Base-by-base conservation (phyloP, 2,329 filamentous ascomycete species). In the Bipolaris sorokiniana region DNA sequence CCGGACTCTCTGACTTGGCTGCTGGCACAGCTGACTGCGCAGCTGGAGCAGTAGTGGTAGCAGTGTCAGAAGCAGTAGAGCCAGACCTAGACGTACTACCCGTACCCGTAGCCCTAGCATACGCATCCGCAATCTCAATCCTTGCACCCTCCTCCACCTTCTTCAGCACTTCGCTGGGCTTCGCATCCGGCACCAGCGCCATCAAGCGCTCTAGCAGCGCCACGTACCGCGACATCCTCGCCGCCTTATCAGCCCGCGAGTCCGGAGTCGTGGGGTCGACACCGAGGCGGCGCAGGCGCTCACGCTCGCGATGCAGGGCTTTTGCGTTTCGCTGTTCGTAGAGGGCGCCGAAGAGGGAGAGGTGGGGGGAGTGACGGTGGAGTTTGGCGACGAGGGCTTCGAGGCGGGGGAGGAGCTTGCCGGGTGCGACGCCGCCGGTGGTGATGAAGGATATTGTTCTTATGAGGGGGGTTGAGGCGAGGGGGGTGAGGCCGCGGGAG, bases 301-400 rank as follows among this genome's bases (percentile, higher is more conserved):
- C 66, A 13, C 64, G 69, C 45, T 72, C 71, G 33, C 69, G 70
- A 58, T 70, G 70, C 2, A 69, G 61, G 0, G 65, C 48, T 6
- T 61, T 61, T 2, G 67, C 62, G 46, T 76, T 67, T 2, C 61
- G 54, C 7, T 59, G 41, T 18, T 68, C 63, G 49, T 71, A 63
- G 0, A 75, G 60, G 0, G 71, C 66, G 3, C 73, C 73, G 37
- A 74, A 74, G 36, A 72, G 62, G 7, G 62, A 52, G 5, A 71
- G 66, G 7, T 64, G 57, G 1, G 69, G 68, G 2, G 68, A 42
- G 11, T 72, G 66, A 15, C 62, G 61, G 44, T 75, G 68, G 0
- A 74, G 64, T 52, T 76, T 76, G 34, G 72, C 71, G 20, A 76
- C 64, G 11, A 76, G 63, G 10, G 60, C 66, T 56, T 76, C 73